These are phyloP conservation scores for Pezicula neosporulosa DNA, from an alignment of 2,329 filamentous ascomycete genomes.

Conservation along the genomic window DNA sequence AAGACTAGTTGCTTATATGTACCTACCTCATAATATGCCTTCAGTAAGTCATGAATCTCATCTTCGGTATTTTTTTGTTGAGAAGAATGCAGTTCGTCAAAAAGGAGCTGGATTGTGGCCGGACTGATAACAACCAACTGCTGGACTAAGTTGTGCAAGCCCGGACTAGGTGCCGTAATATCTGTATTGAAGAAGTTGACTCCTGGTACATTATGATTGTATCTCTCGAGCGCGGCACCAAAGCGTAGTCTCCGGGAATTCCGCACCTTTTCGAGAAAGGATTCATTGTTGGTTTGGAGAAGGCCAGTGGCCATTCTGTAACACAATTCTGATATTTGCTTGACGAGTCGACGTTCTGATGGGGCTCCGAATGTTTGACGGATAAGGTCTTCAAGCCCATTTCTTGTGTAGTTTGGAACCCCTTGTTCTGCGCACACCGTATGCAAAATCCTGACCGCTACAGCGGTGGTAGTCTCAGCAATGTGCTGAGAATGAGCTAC, in stretches of 20 bases:
- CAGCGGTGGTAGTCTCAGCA: conserved; percentile 8
- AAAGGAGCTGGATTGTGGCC: conserved; percentile 3
- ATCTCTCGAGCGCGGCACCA: conserved; percentile 9
- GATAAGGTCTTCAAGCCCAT: conserved; percentile 4
- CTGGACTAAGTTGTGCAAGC: neutral
- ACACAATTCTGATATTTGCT: conserved; percentile 3
- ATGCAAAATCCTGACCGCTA: conserved; percentile 14
- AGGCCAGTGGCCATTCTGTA: conserved; percentile 5
- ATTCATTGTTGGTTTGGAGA: conserved; percentile 10
- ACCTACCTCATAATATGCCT: conserved; percentile 34
- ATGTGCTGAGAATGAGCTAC: conserved; percentile 21
- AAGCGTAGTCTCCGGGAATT: conserved; percentile 10
- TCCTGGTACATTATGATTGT: neutral
- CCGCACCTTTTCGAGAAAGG: conserved; percentile 10
- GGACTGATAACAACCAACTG: conserved; percentile 7
- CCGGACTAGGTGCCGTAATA: too few species aligned
- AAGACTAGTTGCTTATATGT: neutral
- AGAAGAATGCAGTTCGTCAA: conserved; percentile 16
- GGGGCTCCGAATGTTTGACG: neutral
- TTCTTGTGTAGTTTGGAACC: neutral
- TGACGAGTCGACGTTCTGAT: too few species aligned
- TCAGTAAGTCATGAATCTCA: conserved; percentile 34
- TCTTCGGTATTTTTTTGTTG: conserved; percentile 25
- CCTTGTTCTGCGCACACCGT: conserved; percentile 11
- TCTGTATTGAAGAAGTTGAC: too few species aligned